phyloP scores from a whole-genome alignment of 2,329 filamentous ascomycete genomes.

The Cordyceps fumosorosea region DNA sequence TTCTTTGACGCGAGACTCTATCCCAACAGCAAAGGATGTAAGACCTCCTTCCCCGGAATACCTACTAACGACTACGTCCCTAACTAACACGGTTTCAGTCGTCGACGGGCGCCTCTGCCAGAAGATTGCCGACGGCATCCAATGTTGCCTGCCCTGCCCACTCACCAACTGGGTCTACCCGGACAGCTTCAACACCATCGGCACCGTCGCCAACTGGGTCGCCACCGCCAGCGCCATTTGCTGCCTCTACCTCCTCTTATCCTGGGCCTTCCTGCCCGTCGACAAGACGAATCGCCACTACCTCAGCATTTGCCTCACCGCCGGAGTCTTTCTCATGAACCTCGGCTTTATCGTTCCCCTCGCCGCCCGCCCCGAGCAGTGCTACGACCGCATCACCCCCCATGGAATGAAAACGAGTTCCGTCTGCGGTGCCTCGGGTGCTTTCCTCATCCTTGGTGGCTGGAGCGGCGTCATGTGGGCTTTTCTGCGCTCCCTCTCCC shows the following conservation, averaged over 20 bases:
- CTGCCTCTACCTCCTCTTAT: conserved; percentile 69
- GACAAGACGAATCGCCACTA: conserved; percentile 92
- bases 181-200: conserved; percentile 52
- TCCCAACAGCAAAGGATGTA: conserved; percentile 59
- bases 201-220: conserved; percentile 70
- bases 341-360: conserved; percentile 88
- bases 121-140: conserved; percentile 40
- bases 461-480: conserved; percentile 84
- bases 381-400: conserved; percentile 84
- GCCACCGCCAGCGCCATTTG: conserved; percentile 67
- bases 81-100: conserved; percentile 34
- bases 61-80: background rate
- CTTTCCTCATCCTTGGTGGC: conserved; percentile 79
- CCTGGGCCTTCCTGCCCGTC: conserved; percentile 72
- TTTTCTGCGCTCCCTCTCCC: conserved; percentile 80
- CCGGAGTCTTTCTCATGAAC: conserved; percentile 73
- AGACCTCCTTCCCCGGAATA: conserved; percentile 24
- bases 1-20: conserved; percentile 62
- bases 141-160: conserved; percentile 88
- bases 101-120: conserved; percentile 49
- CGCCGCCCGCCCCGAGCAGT: conserved; percentile 70
- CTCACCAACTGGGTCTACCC: conserved; percentile 69
- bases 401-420: conserved; percentile 80
- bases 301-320: conserved; percentile 77
- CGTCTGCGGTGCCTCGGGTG: conserved; percentile 81